Conservation (phyloP, 805 yeast genomes). For the Saturnispora gosingensis region DNA sequence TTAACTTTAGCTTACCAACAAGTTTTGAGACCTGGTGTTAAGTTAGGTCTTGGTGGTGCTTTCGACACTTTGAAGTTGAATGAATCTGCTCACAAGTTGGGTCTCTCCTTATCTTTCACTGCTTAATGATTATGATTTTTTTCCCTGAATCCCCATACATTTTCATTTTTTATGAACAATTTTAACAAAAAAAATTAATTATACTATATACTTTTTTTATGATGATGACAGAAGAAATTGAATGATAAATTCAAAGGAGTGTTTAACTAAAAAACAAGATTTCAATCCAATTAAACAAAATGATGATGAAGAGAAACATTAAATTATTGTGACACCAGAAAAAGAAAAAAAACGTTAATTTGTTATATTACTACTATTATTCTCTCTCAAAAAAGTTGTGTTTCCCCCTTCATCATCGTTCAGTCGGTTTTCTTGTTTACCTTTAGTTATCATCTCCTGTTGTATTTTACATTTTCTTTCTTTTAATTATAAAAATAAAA, state of each 20-base stretch:
- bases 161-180: not conserved
- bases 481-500: too few species aligned
- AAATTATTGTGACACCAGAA: not conserved
- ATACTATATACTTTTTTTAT: too few species aligned
- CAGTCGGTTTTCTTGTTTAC: not conserved
- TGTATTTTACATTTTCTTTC: not conserved
- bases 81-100: slow-evolving; percentile 97
- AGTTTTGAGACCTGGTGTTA: slow-evolving; percentile 91
- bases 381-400: not conserved
- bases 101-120: slow-evolving; percentile 87
- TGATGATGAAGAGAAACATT: not conserved
- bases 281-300: too few species aligned
- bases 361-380: not conserved
- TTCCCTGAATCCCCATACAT: not conserved
- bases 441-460: not conserved
- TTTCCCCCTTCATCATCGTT: not conserved
- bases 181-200: too few species aligned
- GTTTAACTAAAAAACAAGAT: too few species aligned
- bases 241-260: not conserved
- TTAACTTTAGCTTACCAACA: slow-evolving; percentile 92
- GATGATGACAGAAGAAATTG: not conserved
- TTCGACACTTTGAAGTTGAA: slow-evolving; percentile 91
- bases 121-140: slow-evolving; percentile 43
- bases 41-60: slow-evolving; percentile 93
- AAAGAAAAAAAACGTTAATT: too few species aligned